Percentiles rank a stretch among this genome's conserved stretches.
phyloP scores from a whole-genome alignment of 2,329 filamentous ascomycete species.

The Colletotrichum sansevieriae region DNA sequence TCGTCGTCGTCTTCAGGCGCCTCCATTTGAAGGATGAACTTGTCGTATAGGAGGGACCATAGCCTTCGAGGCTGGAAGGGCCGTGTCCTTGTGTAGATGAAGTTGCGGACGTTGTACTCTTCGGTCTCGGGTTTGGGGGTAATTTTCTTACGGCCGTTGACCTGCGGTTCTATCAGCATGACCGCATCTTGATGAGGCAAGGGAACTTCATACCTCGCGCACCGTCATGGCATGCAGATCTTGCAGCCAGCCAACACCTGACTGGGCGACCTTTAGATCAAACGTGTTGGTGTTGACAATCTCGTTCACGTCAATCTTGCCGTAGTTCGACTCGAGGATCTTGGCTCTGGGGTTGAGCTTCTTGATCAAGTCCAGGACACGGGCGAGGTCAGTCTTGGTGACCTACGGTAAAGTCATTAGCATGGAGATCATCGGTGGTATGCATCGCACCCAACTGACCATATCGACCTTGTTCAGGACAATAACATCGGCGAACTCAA shows the following conservation, averaged over 20 bases:
- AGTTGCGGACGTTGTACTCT: conserved; percentile 79
- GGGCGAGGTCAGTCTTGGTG: conserved; percentile 54
- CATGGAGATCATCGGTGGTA: rapidly evolving
- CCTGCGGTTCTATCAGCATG: conserved; percentile 43
- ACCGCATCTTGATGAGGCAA: too few relatives aligned
- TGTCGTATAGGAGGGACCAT: conserved; percentile 60
- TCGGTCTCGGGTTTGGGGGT: conserved; percentile 79
- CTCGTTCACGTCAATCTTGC: conserved; percentile 70
- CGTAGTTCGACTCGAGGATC: conserved; percentile 70
- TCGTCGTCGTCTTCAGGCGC: conserved; percentile 50
- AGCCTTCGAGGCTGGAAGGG: conserved; percentile 65
- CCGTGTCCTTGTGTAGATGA: conserved; percentile 73
- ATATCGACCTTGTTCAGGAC: conserved; percentile 79
- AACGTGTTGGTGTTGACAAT: conserved; percentile 77
- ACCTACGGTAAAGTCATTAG: conserved; percentile 46
- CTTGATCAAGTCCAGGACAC: conserved; percentile 66
- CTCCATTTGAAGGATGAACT: conserved; percentile 65
- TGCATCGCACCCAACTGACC: conserved; percentile 51
- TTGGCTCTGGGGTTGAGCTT: conserved; percentile 77
- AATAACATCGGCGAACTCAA: conserved; percentile 82
- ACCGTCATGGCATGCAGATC: conserved; percentile 77
- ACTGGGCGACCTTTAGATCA: conserved; percentile 72
- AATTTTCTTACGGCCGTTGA: conserved; percentile 64
- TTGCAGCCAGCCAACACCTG: conserved; percentile 77
- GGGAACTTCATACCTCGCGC: conserved; percentile 56